Conservation (phyloP, 2,329 filamentous ascomycete species). For the Zelopaecilomyces penicillatus region DNA sequence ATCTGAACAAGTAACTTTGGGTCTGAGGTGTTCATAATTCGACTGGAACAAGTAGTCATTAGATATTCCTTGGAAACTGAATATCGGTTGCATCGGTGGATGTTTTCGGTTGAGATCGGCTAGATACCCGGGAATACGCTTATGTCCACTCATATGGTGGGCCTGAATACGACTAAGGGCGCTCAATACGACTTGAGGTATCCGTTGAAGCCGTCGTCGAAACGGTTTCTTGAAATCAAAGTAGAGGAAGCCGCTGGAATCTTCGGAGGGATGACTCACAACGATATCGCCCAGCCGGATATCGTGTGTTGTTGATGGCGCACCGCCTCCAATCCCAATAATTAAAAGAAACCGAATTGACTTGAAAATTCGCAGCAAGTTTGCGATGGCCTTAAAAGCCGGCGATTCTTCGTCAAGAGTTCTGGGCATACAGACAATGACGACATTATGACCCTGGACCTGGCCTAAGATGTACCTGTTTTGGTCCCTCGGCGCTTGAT, state of each 20-base stretch:
- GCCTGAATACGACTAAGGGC: background rate
- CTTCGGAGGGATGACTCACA: too few species aligned
- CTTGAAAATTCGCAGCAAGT: too few species aligned
- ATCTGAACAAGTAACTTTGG: too few species aligned
- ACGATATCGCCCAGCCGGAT: conserved; percentile 11
- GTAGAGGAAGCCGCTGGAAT: too few species aligned
- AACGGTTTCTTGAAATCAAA: too few species aligned
- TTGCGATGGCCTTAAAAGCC: too few species aligned
- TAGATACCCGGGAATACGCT: background rate
- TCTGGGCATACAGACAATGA: background rate
- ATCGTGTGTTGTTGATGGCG: conserved; percentile 5
- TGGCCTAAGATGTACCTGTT: conserved; percentile 14
- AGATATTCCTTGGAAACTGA: background rate
- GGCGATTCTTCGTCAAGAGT: too few species aligned
- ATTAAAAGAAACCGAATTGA: too few species aligned
- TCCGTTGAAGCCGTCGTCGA: too few species aligned
- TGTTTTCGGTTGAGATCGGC: background rate
- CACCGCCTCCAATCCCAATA: conserved; percentile 9
- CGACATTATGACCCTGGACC: background rate
- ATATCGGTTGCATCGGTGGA: background rate
- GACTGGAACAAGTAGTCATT: background rate
- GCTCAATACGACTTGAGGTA: too few species aligned
- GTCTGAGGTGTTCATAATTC: background rate
- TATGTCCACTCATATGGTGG: background rate
- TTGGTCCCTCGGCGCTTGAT: conserved; percentile 1